Percentiles rank a stretch among this genome's conserved stretches.
Evolutionary conservation across 805 yeast genomes (phyloP).

Genomic region (Priceomyces haplophilus): DNA sequence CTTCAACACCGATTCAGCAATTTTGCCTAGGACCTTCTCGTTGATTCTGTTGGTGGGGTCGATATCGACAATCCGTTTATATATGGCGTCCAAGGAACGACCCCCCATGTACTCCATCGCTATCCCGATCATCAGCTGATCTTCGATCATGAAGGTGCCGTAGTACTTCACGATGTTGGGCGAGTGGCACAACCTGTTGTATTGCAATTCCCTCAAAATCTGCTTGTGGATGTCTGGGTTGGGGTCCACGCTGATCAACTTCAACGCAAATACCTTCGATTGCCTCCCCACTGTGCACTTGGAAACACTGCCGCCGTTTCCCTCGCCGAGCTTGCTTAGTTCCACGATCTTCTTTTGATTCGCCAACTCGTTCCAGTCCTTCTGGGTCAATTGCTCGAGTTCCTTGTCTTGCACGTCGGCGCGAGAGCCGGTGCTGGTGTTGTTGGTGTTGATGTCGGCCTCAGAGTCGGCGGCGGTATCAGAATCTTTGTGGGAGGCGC

Average conservation of each 20-base stretch:
- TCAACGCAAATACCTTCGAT: constrained; percentile 75
- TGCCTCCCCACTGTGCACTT: constrained; percentile 65
- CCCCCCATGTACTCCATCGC: constrained; percentile 99
- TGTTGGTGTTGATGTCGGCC: too few relatives aligned
- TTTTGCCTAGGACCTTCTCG: constrained; percentile 87
- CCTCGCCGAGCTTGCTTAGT: constrained; percentile 80
- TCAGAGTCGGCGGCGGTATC: too few relatives aligned
- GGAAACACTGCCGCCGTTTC: constrained; percentile 87
- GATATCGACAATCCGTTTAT: constrained; percentile 65
- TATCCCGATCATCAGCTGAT: constrained; percentile 77
- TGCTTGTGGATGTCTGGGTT: constrained; percentile 88
- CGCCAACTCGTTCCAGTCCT: constrained; percentile 69
- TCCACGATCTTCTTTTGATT: constrained; percentile 61
- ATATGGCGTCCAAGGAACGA: constrained; percentile 84
- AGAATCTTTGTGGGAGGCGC: too few relatives aligned
- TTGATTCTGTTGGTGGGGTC: constrained; percentile 79
- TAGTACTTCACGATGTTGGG: constrained; percentile 87
- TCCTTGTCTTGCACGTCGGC: not conserved
- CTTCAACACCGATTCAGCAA: constrained; percentile 78
- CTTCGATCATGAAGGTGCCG: constrained; percentile 83
- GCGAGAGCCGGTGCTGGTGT: too few relatives aligned
- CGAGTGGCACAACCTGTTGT: constrained; percentile 76
- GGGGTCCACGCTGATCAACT: constrained; percentile 68
- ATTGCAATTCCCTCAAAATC: constrained; percentile 85
- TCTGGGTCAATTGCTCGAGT: constrained; percentile 58